Evolutionary conservation across 805 yeast genomes (phyloP), one percentile per base, ranked within the genome.

Genomic region (Candida chauliodis): DNA sequence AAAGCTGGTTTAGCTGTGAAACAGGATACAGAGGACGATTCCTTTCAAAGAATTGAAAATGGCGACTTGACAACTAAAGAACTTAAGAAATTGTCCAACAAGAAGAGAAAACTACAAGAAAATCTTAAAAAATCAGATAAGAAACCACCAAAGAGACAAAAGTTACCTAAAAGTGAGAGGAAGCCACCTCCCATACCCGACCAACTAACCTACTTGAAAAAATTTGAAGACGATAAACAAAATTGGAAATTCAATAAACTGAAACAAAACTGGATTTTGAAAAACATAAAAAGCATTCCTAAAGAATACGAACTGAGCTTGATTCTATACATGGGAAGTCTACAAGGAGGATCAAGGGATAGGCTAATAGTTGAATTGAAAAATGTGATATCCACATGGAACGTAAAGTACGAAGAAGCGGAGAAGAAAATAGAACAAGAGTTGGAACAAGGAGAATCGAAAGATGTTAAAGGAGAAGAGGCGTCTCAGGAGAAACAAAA

Each of bases 161-260:
- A 85, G 55, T 49, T 80, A 5, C 88, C 93, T 7, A 85, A 84
- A 53, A 53, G 59, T 18, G 84, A 83, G 51, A 71, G 87, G 38
- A 66, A 69, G 1, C 81, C 87, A 1, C 84, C 88, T 1, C 89
- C 88, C 23, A 91, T 82, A 46, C 79, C 75, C 45, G 95, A 85
- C 50, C 93, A 85, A 55, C 66, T 81, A 24, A 75, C 64, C 0
- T 85, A 85, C 52, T 59, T 85, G 48, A 71, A 75, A 41, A 80
- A 74, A 38, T 86, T 71, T 51, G 55, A 62, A 3, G 69, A 71
- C 9, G 86, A 82, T 45, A 63, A 59, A 42, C 76, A 62, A 0
- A 68, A 72, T 42, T 86, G 95, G 95, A 86, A 86, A 64, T 86
- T 86, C 57, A 81, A 88, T 42, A 86, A 86, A 52, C 90, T 81